Evolutionary conservation across 805 yeast species (phyloP), one percentile per base, ranked within the genome.

Genomic region (Groenewaldozyma salmanticensis): DNA sequence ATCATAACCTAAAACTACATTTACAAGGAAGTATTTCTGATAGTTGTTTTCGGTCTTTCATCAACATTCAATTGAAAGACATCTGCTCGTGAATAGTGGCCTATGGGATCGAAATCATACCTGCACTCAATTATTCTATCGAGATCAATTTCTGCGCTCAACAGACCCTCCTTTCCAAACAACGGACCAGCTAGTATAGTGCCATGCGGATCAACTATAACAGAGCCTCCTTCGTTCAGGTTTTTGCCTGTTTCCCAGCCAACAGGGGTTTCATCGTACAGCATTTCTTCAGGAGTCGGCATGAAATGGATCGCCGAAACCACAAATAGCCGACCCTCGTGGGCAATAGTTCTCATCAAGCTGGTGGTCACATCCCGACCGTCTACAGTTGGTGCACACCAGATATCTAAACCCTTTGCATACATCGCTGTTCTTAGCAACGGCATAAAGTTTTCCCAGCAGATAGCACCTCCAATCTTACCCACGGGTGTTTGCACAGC

Each of bases 381-480:
- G 42, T 68, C 72, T 15, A 68, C 69, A 13, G 70, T 65, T 40
- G 73, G 72, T 2, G 72, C 71, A 32, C 61, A 61, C 58, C 64
- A 67, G 20, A 68, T 52, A 40, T 63, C 60, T 15, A 67, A 47
- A 27, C 21, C 17, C 44, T 68, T 67, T 19, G 68, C 61, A 42
- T 68, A 67, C 55, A 64, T 62, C 1, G 70, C 62, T 20, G 59
- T 55, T 51, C 72, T 59, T 40, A 60, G 52, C 41, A 66, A 47
- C 3, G 72, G 72, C 51, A 65, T 58, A 50, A 59, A 61, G 49
- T 67, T 68, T 43, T 69, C 73, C 72, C 74, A 68, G 52, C 73
- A 69, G 37, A 68, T 67, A 24, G 64, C 71, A 18, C 70, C 72
- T 15, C 72, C 72, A n/a, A 67, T 43, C 37, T 54, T 55, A 17